Evolutionary conservation across 1,284 basidiomycete species (phyloP).

Genomic region (Cryptococcus neoformans): DNA sequence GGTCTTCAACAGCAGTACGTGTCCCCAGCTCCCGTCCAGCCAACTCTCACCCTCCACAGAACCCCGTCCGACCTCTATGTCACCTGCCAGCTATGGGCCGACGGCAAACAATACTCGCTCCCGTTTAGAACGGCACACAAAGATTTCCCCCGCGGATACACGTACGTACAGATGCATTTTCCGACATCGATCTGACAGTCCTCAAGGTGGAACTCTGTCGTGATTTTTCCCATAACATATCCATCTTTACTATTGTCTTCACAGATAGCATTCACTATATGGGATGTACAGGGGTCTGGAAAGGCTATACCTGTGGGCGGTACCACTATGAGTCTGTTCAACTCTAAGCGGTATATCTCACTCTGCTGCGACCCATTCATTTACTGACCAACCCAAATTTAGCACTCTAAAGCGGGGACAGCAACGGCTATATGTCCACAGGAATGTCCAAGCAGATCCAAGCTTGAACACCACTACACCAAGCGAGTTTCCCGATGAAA

Average conservation of each 20-base stretch:
- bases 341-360: slow-evolving; percentile 75
- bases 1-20: slow-evolving; percentile 69
- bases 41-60: neutral
- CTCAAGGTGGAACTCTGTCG: slow-evolving; percentile 89
- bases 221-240: slow-evolving; percentile 84
- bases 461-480: slow-evolving; percentile 77
- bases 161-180: slow-evolving; percentile 52
- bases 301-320: slow-evolving; percentile 72
- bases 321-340: slow-evolving; percentile 83
- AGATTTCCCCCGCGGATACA: slow-evolving; percentile 78
- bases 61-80: slow-evolving; percentile 78
- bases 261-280: slow-evolving; percentile 90
- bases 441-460: slow-evolving; percentile 78
- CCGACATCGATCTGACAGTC: neutral
- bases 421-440: slow-evolving; percentile 83
- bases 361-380: neutral
- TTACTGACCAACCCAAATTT: slow-evolving; percentile 7
- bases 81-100: slow-evolving; percentile 82
- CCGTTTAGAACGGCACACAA: slow-evolving; percentile 90
- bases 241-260: slow-evolving; percentile 83
- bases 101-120: slow-evolving; percentile 88
- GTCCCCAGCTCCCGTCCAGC: too few relatives aligned
- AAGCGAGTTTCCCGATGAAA: slow-evolving; percentile 63
- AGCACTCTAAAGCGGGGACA: slow-evolving; percentile 89
- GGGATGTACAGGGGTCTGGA: slow-evolving; percentile 82